These are phyloP conservation scores for Ascochyta pisi DNA, from an alignment of 2,329 filamentous ascomycete genomes.

Conservation along the genomic window DNA sequence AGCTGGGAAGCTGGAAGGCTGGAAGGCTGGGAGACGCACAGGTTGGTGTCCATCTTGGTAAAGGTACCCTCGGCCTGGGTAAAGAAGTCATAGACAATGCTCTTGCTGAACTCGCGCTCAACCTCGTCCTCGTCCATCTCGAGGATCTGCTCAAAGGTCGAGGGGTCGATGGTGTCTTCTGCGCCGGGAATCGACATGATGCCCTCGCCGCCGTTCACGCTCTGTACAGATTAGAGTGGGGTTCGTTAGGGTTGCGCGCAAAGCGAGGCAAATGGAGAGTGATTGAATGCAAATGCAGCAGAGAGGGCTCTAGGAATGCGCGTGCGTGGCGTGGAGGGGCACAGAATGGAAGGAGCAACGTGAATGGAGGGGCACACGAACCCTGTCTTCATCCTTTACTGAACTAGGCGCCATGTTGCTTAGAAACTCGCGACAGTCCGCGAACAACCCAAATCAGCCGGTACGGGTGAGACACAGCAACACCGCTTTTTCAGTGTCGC, in stretches of 20 bases:
- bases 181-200: slow-evolving; percentile 64
- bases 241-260: slow-evolving; percentile 11
- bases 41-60: slow-evolving; percentile 76
- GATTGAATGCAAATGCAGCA: background rate
- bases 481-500: slow-evolving; percentile 24
- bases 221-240: slow-evolving; percentile 27
- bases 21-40: slow-evolving; percentile 69
- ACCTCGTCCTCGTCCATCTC: slow-evolving; percentile 96
- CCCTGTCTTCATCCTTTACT: slow-evolving; percentile 44
- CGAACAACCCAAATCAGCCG: slow-evolving; percentile 19
- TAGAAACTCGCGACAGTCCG: slow-evolving; percentile 25
- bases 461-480: slow-evolving; percentile 25
- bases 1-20: no score
- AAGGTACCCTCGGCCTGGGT: slow-evolving; percentile 90
- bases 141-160: slow-evolving; percentile 91
- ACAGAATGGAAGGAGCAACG: slow-evolving; percentile 16
- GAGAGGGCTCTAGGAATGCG: slow-evolving; percentile 2
- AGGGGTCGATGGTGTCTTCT: slow-evolving; percentile 76
- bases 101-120: slow-evolving; percentile 84
- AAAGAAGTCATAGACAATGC: slow-evolving; percentile 92
- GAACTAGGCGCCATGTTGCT: slow-evolving; percentile 43
- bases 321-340: slow-evolving; percentile 22
- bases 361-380: slow-evolving; percentile 43
- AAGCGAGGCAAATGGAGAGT: background rate
- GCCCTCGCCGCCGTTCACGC: slow-evolving; percentile 34